Conservation (phyloP, 768 basidiomycete genomes). For the Phanerodontia chrysosporium region DNA sequence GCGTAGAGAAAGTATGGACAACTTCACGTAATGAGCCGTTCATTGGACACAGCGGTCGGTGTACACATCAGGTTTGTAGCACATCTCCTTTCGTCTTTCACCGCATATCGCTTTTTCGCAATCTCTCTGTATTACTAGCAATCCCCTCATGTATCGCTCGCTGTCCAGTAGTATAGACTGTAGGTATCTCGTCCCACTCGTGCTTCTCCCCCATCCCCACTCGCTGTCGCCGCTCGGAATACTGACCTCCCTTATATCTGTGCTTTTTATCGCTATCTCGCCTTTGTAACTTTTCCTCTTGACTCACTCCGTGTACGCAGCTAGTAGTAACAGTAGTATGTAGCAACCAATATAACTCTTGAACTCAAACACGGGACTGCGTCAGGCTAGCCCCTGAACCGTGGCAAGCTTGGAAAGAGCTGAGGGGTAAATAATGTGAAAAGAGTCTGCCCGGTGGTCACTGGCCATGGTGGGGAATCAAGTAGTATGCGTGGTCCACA, state of each 20-base stretch:
- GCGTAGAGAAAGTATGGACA: not conserved
- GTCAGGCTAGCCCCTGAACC: too few relatives aligned
- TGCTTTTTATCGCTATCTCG: not conserved
- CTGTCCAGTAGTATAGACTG: not conserved
- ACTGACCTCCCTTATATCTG: not conserved
- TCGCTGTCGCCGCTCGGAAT: not conserved
- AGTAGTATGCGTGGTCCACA: too few relatives aligned
- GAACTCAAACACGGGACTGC: conserved; percentile 12
- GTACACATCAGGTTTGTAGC: not conserved
- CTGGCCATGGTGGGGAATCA: too few relatives aligned
- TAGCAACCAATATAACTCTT: too few relatives aligned
- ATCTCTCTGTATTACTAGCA: not conserved
- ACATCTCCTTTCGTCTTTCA: not conserved
- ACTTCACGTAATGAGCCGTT: not conserved
- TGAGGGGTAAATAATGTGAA: too few relatives aligned
- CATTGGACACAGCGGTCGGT: not conserved
- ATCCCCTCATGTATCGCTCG: not conserved
- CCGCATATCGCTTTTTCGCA: not conserved
- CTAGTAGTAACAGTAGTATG: not conserved
- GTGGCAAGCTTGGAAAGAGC: too few relatives aligned
- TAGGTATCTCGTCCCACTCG: not conserved
- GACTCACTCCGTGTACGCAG: not conserved
- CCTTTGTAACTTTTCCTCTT: not conserved
- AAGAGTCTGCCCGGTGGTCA: too few relatives aligned
- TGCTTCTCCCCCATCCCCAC: not conserved